Conservation (phyloP, 345 rosid species). For the Brassica juncea region DNA sequence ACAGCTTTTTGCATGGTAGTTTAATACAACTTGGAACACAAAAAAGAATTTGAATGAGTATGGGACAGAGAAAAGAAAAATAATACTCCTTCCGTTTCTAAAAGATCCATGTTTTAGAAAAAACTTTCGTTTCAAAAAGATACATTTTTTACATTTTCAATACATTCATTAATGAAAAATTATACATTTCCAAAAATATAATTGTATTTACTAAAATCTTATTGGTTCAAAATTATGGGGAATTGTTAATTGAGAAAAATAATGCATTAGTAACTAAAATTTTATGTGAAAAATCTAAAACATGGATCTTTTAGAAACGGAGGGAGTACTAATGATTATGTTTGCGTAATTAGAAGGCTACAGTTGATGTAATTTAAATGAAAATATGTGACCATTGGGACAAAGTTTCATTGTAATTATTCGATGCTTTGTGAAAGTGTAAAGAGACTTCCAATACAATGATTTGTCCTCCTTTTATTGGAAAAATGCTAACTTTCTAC, state of each 20-base stretch:
- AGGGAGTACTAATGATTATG: not conserved
- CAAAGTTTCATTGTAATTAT: conserved; percentile 21
- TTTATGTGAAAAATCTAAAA: too few species aligned
- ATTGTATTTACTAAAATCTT: too few species aligned
- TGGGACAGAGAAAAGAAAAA: not conserved
- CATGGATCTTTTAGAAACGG: too few species aligned
- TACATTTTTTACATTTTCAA: too few species aligned
- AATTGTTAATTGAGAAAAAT: too few species aligned
- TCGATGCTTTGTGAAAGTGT: conserved; percentile 36
- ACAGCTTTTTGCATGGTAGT: not conserved
- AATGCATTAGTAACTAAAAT: too few species aligned
- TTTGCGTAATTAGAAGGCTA: conserved; percentile 16
- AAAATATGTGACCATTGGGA: conserved; percentile 1
- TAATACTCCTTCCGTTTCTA: not conserved
- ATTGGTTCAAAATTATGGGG: too few species aligned
- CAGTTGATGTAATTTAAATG: not conserved
- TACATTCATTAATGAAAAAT: too few species aligned
- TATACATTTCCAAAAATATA: too few species aligned
- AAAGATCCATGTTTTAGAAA: too few species aligned
- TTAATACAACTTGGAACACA: not conserved
- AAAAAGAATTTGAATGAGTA: not conserved
- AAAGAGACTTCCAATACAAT: conserved; percentile 36
- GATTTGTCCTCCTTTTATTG: conserved; percentile 26
- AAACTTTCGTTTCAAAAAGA: too few species aligned
- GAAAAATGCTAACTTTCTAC: conserved; percentile 15